A percentile compares a stretch with the other conserved stretches of the same genome.
Conservation (phyloP, 148 eudicot genomes). For the Vaccinium corymbosum region DNA sequence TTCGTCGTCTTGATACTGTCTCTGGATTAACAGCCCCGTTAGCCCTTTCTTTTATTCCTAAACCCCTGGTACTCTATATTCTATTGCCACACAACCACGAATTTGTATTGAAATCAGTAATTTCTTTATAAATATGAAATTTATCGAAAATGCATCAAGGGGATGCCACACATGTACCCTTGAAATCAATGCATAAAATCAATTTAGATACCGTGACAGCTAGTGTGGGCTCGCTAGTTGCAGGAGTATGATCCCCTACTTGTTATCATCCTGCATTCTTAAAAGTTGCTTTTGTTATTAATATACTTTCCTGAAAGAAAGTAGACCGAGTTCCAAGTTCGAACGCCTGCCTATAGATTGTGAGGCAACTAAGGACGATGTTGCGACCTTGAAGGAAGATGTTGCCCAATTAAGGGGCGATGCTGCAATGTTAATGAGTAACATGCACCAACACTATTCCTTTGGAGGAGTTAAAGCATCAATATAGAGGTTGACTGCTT, state of each 20-base stretch:
- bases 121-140: neutral
- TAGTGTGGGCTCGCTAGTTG: neutral
- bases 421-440: neutral
- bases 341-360: neutral
- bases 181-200: neutral
- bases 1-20: neutral
- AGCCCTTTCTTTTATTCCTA: neutral
- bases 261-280: neutral
- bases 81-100: neutral
- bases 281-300: neutral
- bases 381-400: neutral
- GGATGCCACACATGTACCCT: neutral
- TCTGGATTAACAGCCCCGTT: neutral
- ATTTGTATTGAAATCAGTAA: neutral
- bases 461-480: neutral
- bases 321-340: neutral
- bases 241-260: neutral
- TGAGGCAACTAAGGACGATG: neutral
- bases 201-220: neutral
- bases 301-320: neutral
- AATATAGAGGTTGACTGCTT: neutral
- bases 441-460: neutral
- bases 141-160: neutral
- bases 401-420: neutral
- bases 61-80: neutral